Conservation (phyloP, 176 grass and related monocot genomes). For the Microstegium vimineum region DNA sequence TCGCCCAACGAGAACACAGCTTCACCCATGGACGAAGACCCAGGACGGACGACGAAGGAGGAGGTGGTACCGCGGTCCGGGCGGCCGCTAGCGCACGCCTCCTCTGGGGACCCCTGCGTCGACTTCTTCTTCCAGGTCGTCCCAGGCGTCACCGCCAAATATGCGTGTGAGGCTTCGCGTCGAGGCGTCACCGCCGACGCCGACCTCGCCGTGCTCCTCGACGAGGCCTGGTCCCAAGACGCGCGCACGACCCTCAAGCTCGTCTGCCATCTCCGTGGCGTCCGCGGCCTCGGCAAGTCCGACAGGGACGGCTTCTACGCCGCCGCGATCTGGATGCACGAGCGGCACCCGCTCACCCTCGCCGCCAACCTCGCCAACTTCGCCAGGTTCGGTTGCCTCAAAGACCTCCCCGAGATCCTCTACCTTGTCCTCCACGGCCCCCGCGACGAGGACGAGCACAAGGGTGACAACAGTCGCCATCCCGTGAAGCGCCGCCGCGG, state of each 20-base stretch:
- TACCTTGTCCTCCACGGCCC: not conserved
- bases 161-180: too few species aligned
- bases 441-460: not conserved
- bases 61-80: not conserved
- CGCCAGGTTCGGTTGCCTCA: slow-evolving; percentile 44
- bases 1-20: not conserved
- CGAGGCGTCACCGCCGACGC: not conserved
- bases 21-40: not conserved
- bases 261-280: slow-evolving; percentile 36
- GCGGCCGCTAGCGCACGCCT: not conserved
- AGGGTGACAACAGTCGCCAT: not conserved
- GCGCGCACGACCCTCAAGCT: slow-evolving; percentile 30
- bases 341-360: slow-evolving; percentile 47
- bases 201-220: slow-evolving; percentile 2
- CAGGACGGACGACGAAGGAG: not conserved
- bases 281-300: slow-evolving; percentile 44
- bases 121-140: slow-evolving; percentile 51
- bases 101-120: slow-evolving; percentile 26
- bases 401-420: slow-evolving; percentile 16
- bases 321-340: slow-evolving; percentile 49
- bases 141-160: slow-evolving; percentile 8
- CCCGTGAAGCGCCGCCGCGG: not conserved
- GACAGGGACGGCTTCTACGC: slow-evolving; percentile 57
- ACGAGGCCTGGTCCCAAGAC: slow-evolving; percentile 32
- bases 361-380: slow-evolving; percentile 47